Evolutionary conservation across 1,284 basidiomycete species (phyloP), one percentile per base, ranked within the genome.

Genomic region (Malassezia vespertilionis): DNA sequence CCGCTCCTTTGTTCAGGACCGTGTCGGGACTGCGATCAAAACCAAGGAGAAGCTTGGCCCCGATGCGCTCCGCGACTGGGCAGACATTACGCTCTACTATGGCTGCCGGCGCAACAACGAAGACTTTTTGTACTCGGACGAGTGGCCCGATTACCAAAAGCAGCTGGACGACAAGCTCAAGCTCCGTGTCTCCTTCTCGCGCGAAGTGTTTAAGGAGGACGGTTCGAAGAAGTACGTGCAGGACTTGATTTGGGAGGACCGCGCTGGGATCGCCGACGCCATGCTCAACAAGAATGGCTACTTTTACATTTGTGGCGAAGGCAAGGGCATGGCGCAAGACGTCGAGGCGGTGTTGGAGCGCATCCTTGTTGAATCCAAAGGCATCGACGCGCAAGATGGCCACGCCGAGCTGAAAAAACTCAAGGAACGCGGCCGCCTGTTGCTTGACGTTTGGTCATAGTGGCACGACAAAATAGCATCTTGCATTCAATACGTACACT

Each of bases 151-250:
- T 67, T 95, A 95, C 74, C 73, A 73, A 27, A 78, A 80, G 57
- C 88, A 91, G 73, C 80, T 97, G 37, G 81, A 82, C 60, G 88
- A 83, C 68, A 91, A 91, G 72, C 87, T 97, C 75, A 76, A 77
- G 55, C 80, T 97, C 77, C 82, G 84, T 70, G 78, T 76, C 48
- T 86, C 91, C 14, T 84, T 95, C 74, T 91, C 87, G 22, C 82
- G 93, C 40, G 83, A 91, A 61, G 69, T 69, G 49, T 70, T 65
- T 52, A 80, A 81, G 47, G 78, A 86, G 2, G 88, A 93, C 68
- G 89, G 90, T 17, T 77, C 82, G 76, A 93, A 96, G 78, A 84
- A 91, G 62, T 97, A 97, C 74, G 91, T 97, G 22, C 91, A 97
- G 76, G 88, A 96, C 73, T 42, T 65, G 33, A 56, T 66, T 45